phyloP scores from a whole-genome alignment of 805 yeast genomes.

The Spathaspora gorwiae region DNA sequence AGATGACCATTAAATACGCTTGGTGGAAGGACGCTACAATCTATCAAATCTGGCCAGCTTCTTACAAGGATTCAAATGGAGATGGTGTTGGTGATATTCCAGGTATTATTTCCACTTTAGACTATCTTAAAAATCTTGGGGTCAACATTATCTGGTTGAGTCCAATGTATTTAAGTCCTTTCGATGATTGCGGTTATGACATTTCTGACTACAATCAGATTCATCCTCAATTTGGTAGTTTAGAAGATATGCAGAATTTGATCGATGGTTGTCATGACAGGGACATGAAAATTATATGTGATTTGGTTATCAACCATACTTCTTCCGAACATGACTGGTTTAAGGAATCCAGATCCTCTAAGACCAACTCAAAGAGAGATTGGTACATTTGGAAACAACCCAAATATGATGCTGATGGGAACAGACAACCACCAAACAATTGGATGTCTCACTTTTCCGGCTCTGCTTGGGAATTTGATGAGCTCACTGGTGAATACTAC shows the following conservation, averaged over 20 bases:
- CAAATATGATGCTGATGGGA: slow-evolving; percentile 41
- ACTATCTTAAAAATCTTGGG: slow-evolving; percentile 48
- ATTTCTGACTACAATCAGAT: slow-evolving; percentile 50
- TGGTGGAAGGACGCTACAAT: slow-evolving; percentile 61
- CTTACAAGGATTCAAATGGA: slow-evolving; percentile 54
- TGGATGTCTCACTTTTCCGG: slow-evolving; percentile 53
- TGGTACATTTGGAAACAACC: slow-evolving; percentile 59
- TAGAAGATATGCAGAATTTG: slow-evolving; percentile 48
- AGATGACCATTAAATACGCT: slow-evolving; percentile 6
- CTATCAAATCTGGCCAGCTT: slow-evolving; percentile 61
- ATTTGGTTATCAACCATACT: slow-evolving; percentile 56
- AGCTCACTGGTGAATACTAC: slow-evolving; percentile 50
- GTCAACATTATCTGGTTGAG: slow-evolving; percentile 53
- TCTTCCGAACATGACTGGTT: slow-evolving; percentile 56
- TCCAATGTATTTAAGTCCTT: slow-evolving; percentile 56
- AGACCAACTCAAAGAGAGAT: slow-evolving; percentile 52
- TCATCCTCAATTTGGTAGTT: slow-evolving; percentile 50
- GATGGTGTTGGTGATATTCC: slow-evolving; percentile 58
- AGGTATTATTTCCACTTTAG: slow-evolving; percentile 50
- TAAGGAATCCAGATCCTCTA: slow-evolving; percentile 49
- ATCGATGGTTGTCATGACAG: slow-evolving; percentile 44
- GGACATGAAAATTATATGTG: slow-evolving; percentile 49
- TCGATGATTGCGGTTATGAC: slow-evolving; percentile 62
- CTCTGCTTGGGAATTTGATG: slow-evolving; percentile 56
- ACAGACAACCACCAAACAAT: slow-evolving; percentile 52